phyloP scores from a whole-genome alignment of 2,329 filamentous ascomycete species.

The Penicillium brasilianum region DNA sequence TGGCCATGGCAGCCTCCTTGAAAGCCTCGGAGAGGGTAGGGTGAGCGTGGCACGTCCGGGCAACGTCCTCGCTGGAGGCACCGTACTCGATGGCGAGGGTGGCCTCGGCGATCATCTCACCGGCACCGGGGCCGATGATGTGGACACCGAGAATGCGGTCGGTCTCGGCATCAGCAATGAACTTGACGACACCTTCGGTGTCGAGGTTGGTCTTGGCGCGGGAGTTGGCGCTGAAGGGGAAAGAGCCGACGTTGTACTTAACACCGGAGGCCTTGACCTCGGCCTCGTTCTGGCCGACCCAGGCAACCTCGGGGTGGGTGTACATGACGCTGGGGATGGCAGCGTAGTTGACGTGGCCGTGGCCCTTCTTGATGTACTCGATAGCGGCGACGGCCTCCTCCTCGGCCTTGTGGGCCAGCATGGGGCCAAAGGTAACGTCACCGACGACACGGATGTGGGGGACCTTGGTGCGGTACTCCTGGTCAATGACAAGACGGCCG shows the following conservation, averaged over 20 bases:
- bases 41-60: constrained; percentile 93
- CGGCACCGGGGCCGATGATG: constrained; percentile 93
- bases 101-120: constrained; percentile 99
- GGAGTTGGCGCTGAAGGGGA: constrained; percentile 98
- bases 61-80: constrained; percentile 92
- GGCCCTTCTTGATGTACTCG: constrained; percentile 97
- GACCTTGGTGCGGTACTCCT: constrained; percentile 97
- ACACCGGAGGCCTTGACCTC: constrained; percentile 89
- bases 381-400: constrained; percentile 94
- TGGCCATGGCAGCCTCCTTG: constrained; percentile 99
- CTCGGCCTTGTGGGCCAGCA: constrained; percentile 99
- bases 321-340: constrained; percentile 99
- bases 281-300: constrained; percentile 97
- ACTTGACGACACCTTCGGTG: constrained; percentile 94
- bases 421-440: constrained; percentile 95
- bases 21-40: constrained; percentile 96
- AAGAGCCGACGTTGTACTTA: constrained; percentile 90
- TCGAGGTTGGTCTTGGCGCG: constrained; percentile 99
- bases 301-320: constrained; percentile 96
- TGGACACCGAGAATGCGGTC: constrained; percentile 94
- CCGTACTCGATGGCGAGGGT: constrained; percentile 96
- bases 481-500: constrained; percentile 94
- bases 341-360: constrained; percentile 98
- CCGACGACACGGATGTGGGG: constrained; percentile 97
- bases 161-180: constrained; percentile 93